Evolutionary conservation across 371 early-diverging fungal genomes (phyloP).

Genomic region (Mucor indicus): DNA sequence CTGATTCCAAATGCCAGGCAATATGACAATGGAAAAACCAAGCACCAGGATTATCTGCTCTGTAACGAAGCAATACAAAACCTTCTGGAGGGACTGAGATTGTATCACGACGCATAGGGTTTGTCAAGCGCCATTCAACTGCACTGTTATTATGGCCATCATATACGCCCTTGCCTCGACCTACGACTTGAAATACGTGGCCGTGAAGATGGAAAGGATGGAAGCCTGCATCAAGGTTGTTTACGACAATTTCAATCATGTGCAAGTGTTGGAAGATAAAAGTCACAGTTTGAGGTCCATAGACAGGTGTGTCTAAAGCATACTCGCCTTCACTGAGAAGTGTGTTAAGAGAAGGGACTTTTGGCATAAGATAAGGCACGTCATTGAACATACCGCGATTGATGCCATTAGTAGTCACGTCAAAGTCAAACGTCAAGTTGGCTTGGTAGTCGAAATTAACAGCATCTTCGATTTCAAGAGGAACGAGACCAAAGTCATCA

Average conservation of each 20-base stretch:
- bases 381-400: conserved; percentile 84
- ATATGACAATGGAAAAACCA: conserved; percentile 77
- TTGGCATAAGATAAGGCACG: conserved; percentile 66
- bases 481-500: conserved; percentile 52
- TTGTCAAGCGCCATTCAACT: conserved; percentile 40
- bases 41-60: conserved; percentile 60
- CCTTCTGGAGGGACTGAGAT: conserved; percentile 45
- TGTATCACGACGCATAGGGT: conserved; percentile 64
- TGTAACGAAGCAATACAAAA: conserved; percentile 54
- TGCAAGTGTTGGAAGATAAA: conserved; percentile 50
- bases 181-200: conserved; percentile 58
- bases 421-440: conserved; percentile 60
- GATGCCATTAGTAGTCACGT: conserved; percentile 67
- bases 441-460: conserved; percentile 46
- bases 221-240: conserved; percentile 50
- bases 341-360: conserved; percentile 69
- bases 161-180: conserved; percentile 46
- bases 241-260: conserved; percentile 53
- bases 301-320: conserved; percentile 49
- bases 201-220: conserved; percentile 64
- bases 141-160: conserved; percentile 26
- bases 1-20: conserved; percentile 72
- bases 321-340: conserved; percentile 58
- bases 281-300: conserved; percentile 63
- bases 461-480: conserved; percentile 33